Evolutionary conservation across 805 yeast species (phyloP).

Genomic region (Suhomyces pyralidae): DNA sequence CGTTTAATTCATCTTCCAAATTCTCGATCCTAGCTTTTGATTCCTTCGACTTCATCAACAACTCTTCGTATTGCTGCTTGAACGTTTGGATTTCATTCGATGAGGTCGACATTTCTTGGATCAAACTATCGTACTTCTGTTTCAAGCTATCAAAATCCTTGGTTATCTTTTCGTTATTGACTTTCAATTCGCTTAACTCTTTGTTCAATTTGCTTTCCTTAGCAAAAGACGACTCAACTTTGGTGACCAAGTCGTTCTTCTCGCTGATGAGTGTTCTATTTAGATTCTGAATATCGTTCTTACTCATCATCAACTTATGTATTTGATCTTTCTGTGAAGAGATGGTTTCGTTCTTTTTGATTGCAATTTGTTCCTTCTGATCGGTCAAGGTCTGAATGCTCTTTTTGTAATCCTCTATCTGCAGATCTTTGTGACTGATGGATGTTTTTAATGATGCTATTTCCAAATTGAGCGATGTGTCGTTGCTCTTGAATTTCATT

Average conservation of each 20-base stretch:
- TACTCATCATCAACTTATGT: conserved; percentile 40
- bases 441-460: conserved; percentile 45
- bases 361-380: conserved; percentile 3
- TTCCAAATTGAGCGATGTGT: conserved; percentile 47
- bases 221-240: conserved; percentile 39
- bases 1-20: conserved; percentile 79
- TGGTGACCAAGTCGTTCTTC: conserved; percentile 39
- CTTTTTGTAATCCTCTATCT: conserved; percentile 34
- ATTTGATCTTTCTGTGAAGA: conserved; percentile 27
- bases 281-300: conserved; percentile 36
- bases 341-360: conserved; percentile 31
- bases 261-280: conserved; percentile 35
- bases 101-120: conserved; percentile 32
- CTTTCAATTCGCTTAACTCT: conserved; percentile 40
- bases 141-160: conserved; percentile 40
- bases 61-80: conserved; percentile 71
- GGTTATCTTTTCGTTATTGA: conserved; percentile 39
- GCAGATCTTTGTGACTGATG: conserved; percentile 44
- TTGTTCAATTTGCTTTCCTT: conserved; percentile 28
- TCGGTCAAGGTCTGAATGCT: conserved; percentile 31
- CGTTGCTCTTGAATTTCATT: conserved; percentile 31
- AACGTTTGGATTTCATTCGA: conserved; percentile 41
- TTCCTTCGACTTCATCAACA: conserved; percentile 65
- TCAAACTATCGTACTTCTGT: conserved; percentile 32
- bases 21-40: conserved; percentile 56